Percentiles rank a stretch among this genome's conserved stretches.
Conservation (phyloP, 257 asterid genomes). For the Solanum tarapatanum region DNA sequence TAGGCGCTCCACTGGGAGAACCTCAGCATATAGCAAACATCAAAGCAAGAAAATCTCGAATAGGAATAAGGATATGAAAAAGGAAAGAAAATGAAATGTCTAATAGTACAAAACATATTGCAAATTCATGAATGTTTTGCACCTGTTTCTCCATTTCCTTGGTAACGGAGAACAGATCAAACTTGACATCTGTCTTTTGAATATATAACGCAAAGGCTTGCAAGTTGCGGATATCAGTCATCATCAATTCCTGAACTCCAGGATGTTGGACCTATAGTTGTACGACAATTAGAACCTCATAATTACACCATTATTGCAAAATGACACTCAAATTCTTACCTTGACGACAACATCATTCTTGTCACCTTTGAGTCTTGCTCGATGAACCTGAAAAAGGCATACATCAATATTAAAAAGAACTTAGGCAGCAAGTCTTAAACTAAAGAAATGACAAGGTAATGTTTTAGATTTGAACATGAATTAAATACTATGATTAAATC, state of each 20-base stretch:
- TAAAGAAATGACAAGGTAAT: not conserved
- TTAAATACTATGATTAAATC: not conserved
- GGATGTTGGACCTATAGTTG: slow-evolving; percentile 86
- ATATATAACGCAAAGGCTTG: slow-evolving; percentile 87
- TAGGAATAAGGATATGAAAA: not conserved
- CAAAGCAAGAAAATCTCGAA: not conserved
- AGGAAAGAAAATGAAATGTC: not conserved
- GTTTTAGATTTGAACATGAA: not conserved
- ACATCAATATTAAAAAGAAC: not conserved
- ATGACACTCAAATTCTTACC: slow-evolving; percentile 29
- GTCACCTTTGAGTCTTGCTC: slow-evolving; percentile 74
- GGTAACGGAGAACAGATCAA: slow-evolving; percentile 82
- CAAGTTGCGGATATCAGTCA: slow-evolving; percentile 93
- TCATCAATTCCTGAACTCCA: slow-evolving; percentile 85
- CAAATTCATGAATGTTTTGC: slow-evolving; percentile 1
- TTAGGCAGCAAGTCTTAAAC: not conserved
- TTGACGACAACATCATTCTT: slow-evolving; percentile 81
- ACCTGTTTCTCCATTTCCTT: slow-evolving; percentile 99
- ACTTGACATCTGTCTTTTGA: slow-evolving; percentile 92
- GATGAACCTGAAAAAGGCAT: slow-evolving; percentile 62
- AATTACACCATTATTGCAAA: not conserved
- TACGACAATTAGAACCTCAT: slow-evolving; percentile 7
- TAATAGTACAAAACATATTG: not conserved
- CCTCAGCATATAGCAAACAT: not conserved
- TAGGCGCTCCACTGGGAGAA: not conserved